Percentiles rank a stretch among this genome's conserved stretches.
Evolutionary conservation across 2,329 filamentous ascomycete species (phyloP).

Genomic region (Fusarium subtropicale): DNA sequence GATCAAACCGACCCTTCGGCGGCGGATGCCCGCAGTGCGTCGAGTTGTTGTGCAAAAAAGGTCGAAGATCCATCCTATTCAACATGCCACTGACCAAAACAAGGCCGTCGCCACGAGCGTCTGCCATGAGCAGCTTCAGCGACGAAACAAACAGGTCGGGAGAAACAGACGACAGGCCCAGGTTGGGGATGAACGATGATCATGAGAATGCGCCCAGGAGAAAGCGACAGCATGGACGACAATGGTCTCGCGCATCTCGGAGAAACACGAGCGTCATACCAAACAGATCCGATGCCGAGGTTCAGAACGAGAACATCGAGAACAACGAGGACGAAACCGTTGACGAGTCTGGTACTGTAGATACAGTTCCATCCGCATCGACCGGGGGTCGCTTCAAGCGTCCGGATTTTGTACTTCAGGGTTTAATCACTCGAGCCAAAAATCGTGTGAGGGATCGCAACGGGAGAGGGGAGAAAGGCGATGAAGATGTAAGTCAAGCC

Average conservation of each 20-base stretch:
- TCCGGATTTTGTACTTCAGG: constrained; percentile 40
- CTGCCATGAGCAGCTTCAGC: constrained; percentile 27
- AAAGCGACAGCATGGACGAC: constrained; percentile 29
- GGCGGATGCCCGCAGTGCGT: constrained; percentile 30
- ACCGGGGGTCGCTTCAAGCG: constrained; percentile 35
- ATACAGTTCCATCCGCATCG: constrained; percentile 8
- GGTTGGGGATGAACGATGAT: constrained; percentile 8
- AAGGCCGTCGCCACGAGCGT: constrained; percentile 36
- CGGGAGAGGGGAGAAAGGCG: constrained; percentile 19
- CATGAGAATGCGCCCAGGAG: constrained; percentile 28
- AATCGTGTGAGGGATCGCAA: constrained; percentile 42
- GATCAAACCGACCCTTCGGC: constrained; percentile 24
- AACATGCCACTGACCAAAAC: constrained; percentile 43
- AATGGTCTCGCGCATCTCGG: constrained; percentile 17
- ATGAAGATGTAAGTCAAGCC: constrained; percentile 41
- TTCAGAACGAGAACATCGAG: constrained; percentile 4
- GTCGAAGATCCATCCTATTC: background rate
- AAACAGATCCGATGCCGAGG: constrained; percentile 1
- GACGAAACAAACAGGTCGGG: constrained; percentile 24
- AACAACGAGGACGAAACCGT: constrained; percentile 10
- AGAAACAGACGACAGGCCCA: constrained; percentile 10
- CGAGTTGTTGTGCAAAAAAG: constrained; percentile 11
- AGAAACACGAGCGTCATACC: constrained; percentile 8
- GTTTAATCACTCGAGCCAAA: constrained; percentile 39
- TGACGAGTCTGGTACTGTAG: constrained; percentile 26